phyloP scores from a whole-genome alignment of 225 moss, liverwort and hornwort species.

The Climacium dendroides region DNA sequence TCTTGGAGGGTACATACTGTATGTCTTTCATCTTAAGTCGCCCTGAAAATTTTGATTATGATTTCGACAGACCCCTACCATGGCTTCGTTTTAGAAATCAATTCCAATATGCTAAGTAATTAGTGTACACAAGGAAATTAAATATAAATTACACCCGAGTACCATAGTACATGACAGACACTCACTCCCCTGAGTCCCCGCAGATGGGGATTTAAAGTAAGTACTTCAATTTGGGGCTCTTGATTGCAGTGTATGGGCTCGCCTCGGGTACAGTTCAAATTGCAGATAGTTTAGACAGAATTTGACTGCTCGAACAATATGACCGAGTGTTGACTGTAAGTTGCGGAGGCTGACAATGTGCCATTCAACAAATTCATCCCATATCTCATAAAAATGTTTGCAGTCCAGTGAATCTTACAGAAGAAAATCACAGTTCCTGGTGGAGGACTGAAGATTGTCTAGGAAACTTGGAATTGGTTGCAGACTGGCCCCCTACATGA shows the following conservation, averaged over 20 bases:
- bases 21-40: background rate
- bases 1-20: background rate
- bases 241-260: background rate
- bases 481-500: background rate
- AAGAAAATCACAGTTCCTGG: background rate
- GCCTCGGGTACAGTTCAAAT: background rate
- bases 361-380: background rate
- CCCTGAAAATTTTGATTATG: background rate
- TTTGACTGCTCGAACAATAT: background rate
- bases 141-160: background rate
- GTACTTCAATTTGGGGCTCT: background rate
- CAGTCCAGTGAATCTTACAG: background rate
- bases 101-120: background rate
- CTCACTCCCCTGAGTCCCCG: background rate
- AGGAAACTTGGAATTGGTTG: background rate
- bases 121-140: background rate
- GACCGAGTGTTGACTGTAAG: background rate
- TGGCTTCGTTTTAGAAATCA: background rate
- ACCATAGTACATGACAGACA: background rate
- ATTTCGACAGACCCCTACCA: background rate
- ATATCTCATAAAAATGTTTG: background rate
- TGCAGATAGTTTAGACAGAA: background rate
- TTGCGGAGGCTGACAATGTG: background rate
- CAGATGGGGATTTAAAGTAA: background rate
- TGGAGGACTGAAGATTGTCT: background rate